Conservation (phyloP, 306 rosid genomes). For the Lupinus albus region DNA sequence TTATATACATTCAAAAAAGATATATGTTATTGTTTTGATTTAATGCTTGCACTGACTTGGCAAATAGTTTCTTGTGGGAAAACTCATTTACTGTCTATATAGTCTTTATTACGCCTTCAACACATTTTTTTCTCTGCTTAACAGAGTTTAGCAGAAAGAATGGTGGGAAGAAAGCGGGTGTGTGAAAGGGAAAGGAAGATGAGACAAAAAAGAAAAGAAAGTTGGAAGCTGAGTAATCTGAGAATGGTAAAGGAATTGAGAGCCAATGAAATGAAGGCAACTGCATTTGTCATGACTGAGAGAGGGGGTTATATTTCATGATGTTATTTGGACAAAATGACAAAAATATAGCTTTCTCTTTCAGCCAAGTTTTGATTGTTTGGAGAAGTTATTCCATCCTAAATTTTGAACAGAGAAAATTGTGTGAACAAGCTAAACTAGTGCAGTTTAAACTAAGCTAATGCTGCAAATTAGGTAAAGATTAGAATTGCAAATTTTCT, state of each 20-base stretch:
- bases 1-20: background rate
- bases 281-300: conserved; percentile 32
- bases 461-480: background rate
- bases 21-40: conserved; percentile 9
- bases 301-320: background rate
- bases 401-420: background rate
- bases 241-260: conserved; percentile 43
- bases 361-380: conserved; percentile 28
- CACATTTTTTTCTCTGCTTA: conserved; percentile 16
- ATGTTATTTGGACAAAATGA: conserved; percentile 8
- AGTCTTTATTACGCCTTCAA: conserved; percentile 6
- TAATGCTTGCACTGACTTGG: background rate
- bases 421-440: background rate
- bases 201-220: conserved; percentile 67
- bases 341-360: conserved; percentile 13
- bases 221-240: conserved; percentile 49
- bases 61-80: background rate
- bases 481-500: background rate
- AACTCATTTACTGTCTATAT: background rate
- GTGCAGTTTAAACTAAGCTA: background rate
- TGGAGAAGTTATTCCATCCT: background rate
- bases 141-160: conserved; percentile 77
- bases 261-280: conserved; percentile 30
- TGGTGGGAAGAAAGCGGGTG: conserved; percentile 66
- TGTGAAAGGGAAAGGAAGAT: conserved; percentile 55